Base-by-base conservation (phyloP, 768 basidiomycete genomes). In the Trametes sanguinea region DNA sequence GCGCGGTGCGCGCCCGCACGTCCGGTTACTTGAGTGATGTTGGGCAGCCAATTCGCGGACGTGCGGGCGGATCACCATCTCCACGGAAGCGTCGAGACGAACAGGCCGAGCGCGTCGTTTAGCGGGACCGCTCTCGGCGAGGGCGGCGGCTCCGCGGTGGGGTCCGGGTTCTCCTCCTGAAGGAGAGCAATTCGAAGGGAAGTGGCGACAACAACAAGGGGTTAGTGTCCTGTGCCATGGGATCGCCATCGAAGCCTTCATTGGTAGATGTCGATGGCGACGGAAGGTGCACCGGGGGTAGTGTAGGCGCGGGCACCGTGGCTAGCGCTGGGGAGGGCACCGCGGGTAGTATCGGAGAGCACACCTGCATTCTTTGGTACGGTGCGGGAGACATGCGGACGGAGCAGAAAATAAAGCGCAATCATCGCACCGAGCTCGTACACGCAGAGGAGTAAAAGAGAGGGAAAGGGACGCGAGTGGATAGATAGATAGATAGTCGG, bases 401-500 rank as follows among this genome's bases (percentile, higher is more conserved):
- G 40, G 27, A 42, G 35, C 17, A 37, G 43, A 33, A 29, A 27
- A 53, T 47, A 30, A 62, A 40, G 51, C 44, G 40, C 56, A 37
- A 52, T 37, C 42, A 59, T 57, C 50, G 47, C 47, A 56, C 50
- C 44, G 45, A 22, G 43, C 51, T 57, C 61, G 43, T 27, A 37
- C 35, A 43, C 55, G 51, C 50, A 37, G 37, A 55, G 46, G 7
- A 45, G 35, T 4, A 48, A 14, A 16, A 4, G 22, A 9, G 22
- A 10, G 22, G 22, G 22, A 22, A 22, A 22, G 22, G 22, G 22
- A 22, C 22, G 22, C 22, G 22, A 22, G 22, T 22, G 22, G 22
- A 22, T 22, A 22, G 22, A 22, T 22, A 22, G 22, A 48, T 33
- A 35, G 35, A 48, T 33, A 48, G 46, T 32, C 14, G 39, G 11